Evolutionary conservation across 495 filamentous ascomycete species (phyloP).

Genomic region (Cladorrhinum samala): DNA sequence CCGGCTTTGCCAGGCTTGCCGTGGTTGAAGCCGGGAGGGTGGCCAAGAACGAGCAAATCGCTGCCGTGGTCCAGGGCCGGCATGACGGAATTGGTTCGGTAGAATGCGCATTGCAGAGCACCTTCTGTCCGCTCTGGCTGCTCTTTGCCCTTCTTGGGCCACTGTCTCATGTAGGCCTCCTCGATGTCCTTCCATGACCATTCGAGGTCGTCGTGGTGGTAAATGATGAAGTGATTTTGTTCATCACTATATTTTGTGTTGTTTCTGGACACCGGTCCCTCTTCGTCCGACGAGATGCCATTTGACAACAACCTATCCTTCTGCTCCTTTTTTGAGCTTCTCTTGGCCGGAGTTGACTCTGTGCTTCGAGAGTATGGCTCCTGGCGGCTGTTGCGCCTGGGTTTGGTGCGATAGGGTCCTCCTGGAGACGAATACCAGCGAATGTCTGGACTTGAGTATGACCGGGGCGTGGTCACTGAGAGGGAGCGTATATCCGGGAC

Average conservation of each 20-base stretch:
- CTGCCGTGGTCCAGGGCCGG: slow-evolving; percentile 7
- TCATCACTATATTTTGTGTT: slow-evolving; percentile 19
- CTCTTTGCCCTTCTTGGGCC: neutral
- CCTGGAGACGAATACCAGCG: neutral
- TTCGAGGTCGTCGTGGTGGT: slow-evolving; percentile 31
- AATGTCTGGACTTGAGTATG: neutral
- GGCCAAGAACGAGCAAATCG: slow-evolving; percentile 5
- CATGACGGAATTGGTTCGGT: slow-evolving; percentile 30
- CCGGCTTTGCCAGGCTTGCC: neutral
- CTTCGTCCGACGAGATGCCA: neutral
- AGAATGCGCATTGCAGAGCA: slow-evolving; percentile 33
- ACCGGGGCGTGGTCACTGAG: neutral
- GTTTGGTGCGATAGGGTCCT: neutral
- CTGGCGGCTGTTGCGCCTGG: neutral
- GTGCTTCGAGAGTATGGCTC: neutral
- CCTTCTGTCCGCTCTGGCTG: slow-evolving; percentile 10
- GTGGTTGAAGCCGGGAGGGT: neutral
- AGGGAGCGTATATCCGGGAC: neutral
- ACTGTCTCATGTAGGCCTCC: slow-evolving; percentile 22
- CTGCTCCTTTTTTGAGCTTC: neutral
- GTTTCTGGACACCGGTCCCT: slow-evolving; percentile 4
- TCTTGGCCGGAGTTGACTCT: neutral
- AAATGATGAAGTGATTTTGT: slow-evolving; percentile 23
- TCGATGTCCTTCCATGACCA: slow-evolving; percentile 28
- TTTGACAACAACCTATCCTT: too few relatives aligned